Conservation (phyloP, 768 basidiomycete genomes). For the Pisolithus albus region DNA sequence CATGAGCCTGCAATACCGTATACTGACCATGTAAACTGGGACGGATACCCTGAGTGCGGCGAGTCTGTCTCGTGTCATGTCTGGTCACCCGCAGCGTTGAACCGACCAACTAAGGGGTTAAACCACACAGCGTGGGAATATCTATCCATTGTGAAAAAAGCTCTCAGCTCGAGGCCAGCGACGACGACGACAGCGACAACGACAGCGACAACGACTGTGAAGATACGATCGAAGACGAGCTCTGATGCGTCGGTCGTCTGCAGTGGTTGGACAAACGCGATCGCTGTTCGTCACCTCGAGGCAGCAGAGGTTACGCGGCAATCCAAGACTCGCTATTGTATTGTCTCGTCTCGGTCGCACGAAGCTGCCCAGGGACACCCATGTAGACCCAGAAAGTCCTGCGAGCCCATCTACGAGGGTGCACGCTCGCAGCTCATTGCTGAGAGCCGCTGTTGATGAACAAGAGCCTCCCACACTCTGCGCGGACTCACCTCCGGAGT, state of each 20-base stretch:
- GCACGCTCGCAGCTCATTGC: constrained; percentile 19
- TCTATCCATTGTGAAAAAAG: background rate
- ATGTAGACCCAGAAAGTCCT: constrained; percentile 2
- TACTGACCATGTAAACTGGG: too few species aligned
- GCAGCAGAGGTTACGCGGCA: constrained; percentile 2
- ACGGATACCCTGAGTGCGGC: constrained; percentile 65
- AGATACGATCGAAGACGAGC: constrained; percentile 64
- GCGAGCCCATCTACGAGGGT: constrained; percentile 12
- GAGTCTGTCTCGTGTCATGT: constrained; percentile 67
- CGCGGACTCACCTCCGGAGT: constrained; percentile 22
- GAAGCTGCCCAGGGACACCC: constrained; percentile 17
- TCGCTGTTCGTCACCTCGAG: constrained; percentile 48
- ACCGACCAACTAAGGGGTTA: too few species aligned
- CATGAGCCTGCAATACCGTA: constrained; percentile 27
- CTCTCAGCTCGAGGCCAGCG: background rate
- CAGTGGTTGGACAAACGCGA: constrained; percentile 78
- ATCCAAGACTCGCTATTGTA: background rate
- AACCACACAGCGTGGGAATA: background rate
- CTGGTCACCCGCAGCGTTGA: background rate
- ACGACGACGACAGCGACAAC: background rate
- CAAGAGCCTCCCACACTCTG: constrained; percentile 4
- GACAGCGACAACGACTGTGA: constrained; percentile 36
- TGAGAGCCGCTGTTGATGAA: constrained; percentile 14
- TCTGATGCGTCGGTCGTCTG: constrained; percentile 54
- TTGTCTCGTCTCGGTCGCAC: constrained; percentile 17